Evolutionary conservation across 148 eudicot genomes (phyloP).

Genomic region (Heliosperma pusillum): DNA sequence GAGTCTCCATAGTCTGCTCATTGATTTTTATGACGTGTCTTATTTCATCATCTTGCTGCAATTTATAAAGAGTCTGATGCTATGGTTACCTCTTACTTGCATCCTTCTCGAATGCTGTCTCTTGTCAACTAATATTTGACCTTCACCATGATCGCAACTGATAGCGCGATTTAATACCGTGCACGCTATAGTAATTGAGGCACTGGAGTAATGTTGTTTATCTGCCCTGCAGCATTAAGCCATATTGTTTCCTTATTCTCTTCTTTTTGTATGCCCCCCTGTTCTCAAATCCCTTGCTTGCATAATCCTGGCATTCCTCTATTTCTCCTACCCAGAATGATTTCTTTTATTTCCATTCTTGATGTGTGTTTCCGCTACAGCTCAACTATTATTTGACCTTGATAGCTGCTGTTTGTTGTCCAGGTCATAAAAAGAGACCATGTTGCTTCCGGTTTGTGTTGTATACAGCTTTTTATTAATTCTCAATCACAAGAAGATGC

Average conservation of each 20-base stretch:
- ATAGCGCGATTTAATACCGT: too few relatives aligned
- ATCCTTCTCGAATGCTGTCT: not conserved
- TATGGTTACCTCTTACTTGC: not conserved
- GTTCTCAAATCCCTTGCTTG: not conserved
- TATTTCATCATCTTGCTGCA: conserved; percentile 3
- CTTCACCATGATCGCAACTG: too few relatives aligned
- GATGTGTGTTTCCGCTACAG: not conserved
- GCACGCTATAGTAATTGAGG: not conserved
- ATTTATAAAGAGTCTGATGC: not conserved
- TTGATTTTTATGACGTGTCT: not conserved
- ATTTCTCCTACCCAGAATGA: not conserved
- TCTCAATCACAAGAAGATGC: conserved; percentile 86
- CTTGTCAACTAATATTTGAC: not conserved
- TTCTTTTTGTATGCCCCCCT: not conserved
- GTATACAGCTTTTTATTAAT: conserved; percentile 92
- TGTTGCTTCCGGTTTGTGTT: conserved; percentile 98
- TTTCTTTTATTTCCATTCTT: not conserved
- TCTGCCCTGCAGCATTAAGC: too few relatives aligned
- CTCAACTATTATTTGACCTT: conserved; percentile 7
- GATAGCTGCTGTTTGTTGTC: conserved; percentile 24
- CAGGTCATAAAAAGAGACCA: conserved; percentile 93
- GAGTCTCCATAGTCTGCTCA: not conserved
- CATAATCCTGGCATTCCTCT: not conserved
- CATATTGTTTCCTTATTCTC: not conserved
- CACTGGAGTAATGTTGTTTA: not conserved